Evolutionary conservation across 78 protist species (phyloP).

Genomic region (Dictyostelium firmibasis): DNA sequence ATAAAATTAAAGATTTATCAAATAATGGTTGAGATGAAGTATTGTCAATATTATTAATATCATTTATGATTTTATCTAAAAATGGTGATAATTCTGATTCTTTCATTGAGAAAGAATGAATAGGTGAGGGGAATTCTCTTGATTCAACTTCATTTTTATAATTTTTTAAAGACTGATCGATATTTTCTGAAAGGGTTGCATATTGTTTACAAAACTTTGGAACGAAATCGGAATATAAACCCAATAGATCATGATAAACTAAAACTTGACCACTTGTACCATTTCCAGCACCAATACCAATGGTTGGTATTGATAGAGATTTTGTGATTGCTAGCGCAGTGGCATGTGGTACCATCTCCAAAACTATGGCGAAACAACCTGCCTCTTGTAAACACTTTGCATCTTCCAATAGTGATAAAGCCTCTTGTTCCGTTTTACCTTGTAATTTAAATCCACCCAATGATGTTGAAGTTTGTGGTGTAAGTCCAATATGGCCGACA

Average conservation of each 20-base stretch:
- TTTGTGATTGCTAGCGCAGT: slow-evolving; percentile 86
- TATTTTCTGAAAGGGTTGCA: slow-evolving; percentile 54
- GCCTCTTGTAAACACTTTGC: slow-evolving; percentile 93
- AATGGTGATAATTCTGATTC: slow-evolving; percentile 52
- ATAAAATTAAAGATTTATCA: background rate
- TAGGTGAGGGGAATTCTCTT: slow-evolving; percentile 66
- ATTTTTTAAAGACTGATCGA: slow-evolving; percentile 10
- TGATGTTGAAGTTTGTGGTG: slow-evolving; percentile 90
- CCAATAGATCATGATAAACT: slow-evolving; percentile 93
- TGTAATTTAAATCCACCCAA: slow-evolving; percentile 94
- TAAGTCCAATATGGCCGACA: slow-evolving; percentile 95
- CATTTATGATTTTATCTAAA: background rate
- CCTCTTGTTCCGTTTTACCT: slow-evolving; percentile 83
- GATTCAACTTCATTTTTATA: slow-evolving; percentile 69
- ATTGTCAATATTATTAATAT: no score
- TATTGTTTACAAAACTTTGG: slow-evolving; percentile 91
- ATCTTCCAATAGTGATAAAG: slow-evolving; percentile 85
- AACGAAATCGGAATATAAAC: slow-evolving; percentile 79
- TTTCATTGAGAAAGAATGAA: slow-evolving; percentile 74
- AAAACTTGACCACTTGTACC: slow-evolving; percentile 94
- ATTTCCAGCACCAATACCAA: slow-evolving; percentile 97
- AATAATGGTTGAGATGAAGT: background rate
- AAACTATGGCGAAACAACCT: slow-evolving; percentile 92
- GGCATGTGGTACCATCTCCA: slow-evolving; percentile 93
- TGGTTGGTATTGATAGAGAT: slow-evolving; percentile 88